phyloP scores from a whole-genome alignment of 495 filamentous ascomycete genomes.

The Lasiosphaeria miniovina region DNA sequence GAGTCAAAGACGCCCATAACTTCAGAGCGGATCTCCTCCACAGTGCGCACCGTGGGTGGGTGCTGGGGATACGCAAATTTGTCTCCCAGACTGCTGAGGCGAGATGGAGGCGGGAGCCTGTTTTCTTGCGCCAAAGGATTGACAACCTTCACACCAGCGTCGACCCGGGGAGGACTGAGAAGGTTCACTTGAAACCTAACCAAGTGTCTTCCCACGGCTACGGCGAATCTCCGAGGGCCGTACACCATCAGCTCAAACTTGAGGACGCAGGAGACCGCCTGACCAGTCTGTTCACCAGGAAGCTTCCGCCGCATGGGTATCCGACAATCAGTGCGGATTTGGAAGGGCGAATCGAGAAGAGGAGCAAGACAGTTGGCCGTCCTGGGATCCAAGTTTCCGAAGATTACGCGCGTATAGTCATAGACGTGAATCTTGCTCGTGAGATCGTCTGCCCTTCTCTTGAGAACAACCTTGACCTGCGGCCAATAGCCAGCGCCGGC shows the following conservation, averaged over 20 bases:
- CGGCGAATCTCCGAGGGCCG: conserved; percentile 64
- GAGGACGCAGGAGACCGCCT: conserved; percentile 53
- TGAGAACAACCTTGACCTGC: conserved; percentile 65
- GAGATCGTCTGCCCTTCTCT: conserved; percentile 48
- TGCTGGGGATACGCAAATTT: conserved; percentile 12
- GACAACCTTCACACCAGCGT: conserved; percentile 60
- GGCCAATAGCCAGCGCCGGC: conserved; percentile 60
- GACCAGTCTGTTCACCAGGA: conserved; percentile 47
- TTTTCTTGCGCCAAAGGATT: conserved; percentile 59
- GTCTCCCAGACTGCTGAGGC: conserved; percentile 16
- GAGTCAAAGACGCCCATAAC: conserved; percentile 86
- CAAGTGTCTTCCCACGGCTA: conserved; percentile 62
- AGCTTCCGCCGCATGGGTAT: conserved; percentile 59
- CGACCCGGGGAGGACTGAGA: conserved; percentile 57
- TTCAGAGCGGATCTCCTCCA: conserved; percentile 80
- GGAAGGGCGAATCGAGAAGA: conserved; percentile 61
- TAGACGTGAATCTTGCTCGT: conserved; percentile 62
- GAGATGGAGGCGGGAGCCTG: conserved; percentile 34
- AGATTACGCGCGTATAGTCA: conserved; percentile 65
- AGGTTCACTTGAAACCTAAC: conserved; percentile 64
- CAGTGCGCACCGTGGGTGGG: conserved; percentile 51
- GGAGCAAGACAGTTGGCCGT: conserved; percentile 66
- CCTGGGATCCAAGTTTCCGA: conserved; percentile 70
- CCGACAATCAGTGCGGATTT: conserved; percentile 64
- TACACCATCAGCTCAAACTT: conserved; percentile 72